Percentiles rank a stretch among this genome's conserved stretches.
Evolutionary conservation across 169 alveolate species (phyloP).

Genomic region (Cryptosporidium parvum): DNA sequence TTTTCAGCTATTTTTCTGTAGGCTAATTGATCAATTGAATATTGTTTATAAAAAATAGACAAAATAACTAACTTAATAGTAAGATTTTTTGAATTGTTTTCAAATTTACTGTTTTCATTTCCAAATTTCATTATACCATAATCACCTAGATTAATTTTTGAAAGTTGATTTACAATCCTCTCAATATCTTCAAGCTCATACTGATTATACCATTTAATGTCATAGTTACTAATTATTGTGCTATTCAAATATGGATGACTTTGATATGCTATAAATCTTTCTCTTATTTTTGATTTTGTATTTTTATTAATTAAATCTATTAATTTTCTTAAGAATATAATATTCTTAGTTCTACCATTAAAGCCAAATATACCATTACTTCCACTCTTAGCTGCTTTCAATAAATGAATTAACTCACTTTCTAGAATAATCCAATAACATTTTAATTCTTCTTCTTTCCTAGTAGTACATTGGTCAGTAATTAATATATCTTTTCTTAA

Average conservation of each 20-base stretch:
- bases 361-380: background rate
- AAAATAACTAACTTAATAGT: background rate
- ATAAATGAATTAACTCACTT: background rate
- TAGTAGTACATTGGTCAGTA: background rate
- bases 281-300: background rate
- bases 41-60: background rate
- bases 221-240: background rate
- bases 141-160: background rate
- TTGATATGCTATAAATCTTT: background rate
- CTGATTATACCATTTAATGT: constrained; percentile 10
- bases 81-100: background rate
- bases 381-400: background rate
- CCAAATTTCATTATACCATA: background rate
- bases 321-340: constrained; percentile 7
- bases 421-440: background rate
- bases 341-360: background rate
- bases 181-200: background rate
- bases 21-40: background rate
- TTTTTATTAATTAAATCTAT: background rate
- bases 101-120: background rate
- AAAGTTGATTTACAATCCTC: background rate
- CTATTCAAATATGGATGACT: background rate
- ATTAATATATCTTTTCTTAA: background rate
- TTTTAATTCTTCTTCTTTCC: background rate
- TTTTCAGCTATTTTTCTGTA: background rate